These are phyloP conservation scores for Phytophthora syringae DNA, from an alignment of 352 stramenopile species.

Conservation along the genomic window DNA sequence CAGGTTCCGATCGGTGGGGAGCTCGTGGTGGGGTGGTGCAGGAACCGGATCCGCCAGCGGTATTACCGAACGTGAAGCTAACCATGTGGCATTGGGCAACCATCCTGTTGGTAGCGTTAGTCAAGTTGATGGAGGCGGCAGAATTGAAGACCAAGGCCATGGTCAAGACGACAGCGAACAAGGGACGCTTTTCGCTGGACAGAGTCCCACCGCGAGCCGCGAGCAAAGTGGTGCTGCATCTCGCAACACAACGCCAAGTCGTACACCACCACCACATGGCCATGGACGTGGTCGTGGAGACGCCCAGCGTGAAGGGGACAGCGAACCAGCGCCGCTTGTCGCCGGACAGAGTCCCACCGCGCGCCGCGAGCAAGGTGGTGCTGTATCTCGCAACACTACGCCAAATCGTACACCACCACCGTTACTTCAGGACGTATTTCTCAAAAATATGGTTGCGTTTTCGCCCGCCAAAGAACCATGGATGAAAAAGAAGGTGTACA, in stretches of 20 bases:
- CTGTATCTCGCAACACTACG: too few species aligned
- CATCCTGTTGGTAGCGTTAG: too few species aligned
- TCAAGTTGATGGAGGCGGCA: too few species aligned
- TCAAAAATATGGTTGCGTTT: background rate
- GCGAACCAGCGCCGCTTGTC: too few species aligned
- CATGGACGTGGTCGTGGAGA: too few species aligned
- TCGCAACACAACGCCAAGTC: background rate
- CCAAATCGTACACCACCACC: too few species aligned
- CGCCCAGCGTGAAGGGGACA: too few species aligned
- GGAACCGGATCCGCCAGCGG: background rate
- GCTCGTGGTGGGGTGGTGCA: background rate
- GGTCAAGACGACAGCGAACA: background rate
- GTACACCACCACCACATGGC: too few species aligned
- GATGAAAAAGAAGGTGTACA: slow-evolving; percentile 13
- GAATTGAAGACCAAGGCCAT: background rate
- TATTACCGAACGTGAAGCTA: too few species aligned
- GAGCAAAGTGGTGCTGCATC: background rate
- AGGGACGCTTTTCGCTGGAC: background rate
- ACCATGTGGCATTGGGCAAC: too few species aligned
- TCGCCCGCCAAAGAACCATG: background rate
- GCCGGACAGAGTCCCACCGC: too few species aligned
- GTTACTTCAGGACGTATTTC: background rate
- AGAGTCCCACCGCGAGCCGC: background rate
- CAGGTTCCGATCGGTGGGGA: background rate
- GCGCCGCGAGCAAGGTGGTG: too few species aligned